Evolutionary conservation across 352 stramenopile species (phyloP).

Genomic region (Phytophthora brassicae): DNA sequence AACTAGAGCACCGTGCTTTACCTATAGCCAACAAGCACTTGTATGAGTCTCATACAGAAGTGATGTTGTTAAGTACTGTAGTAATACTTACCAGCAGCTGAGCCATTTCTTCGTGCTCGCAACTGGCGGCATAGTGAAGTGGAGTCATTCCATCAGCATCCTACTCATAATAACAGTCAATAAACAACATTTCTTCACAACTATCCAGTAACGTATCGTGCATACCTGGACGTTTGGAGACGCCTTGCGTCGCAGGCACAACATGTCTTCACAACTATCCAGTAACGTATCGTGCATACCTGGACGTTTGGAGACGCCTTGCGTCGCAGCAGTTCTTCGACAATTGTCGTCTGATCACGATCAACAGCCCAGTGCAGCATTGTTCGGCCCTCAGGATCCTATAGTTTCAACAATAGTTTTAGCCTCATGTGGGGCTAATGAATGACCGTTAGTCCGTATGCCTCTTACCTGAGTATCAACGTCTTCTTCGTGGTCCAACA

Average conservation of each 20-base stretch:
- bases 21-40: conserved; percentile 26
- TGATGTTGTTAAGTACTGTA: conserved; percentile 4
- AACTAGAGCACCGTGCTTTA: conserved; percentile 59
- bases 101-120: conserved; percentile 67
- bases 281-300: conserved; percentile 24
- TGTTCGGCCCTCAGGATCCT: conserved; percentile 76
- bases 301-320: conserved; percentile 63
- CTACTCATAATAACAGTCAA: conserved; percentile 27
- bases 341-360: conserved; percentile 51
- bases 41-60: conserved; percentile 6
- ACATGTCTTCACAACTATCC: neutral
- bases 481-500: conserved; percentile 42
- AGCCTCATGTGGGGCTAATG: neutral
- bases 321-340: conserved; percentile 53
- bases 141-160: conserved; percentile 80
- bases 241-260: conserved; percentile 51
- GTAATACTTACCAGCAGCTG: conserved; percentile 53
- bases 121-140: conserved; percentile 76
- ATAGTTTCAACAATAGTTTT: conserved; percentile 1
- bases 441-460: neutral
- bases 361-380: conserved; percentile 86
- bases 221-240: conserved; percentile 62
- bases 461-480: conserved; percentile 45
- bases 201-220: neutral
- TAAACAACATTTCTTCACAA: conserved; percentile 8